A percentile compares a stretch with the other conserved stretches of the same genome.
These are phyloP conservation scores for Rubia peregrina DNA, from an alignment of 305 asterid species.

Conservation along the genomic window DNA sequence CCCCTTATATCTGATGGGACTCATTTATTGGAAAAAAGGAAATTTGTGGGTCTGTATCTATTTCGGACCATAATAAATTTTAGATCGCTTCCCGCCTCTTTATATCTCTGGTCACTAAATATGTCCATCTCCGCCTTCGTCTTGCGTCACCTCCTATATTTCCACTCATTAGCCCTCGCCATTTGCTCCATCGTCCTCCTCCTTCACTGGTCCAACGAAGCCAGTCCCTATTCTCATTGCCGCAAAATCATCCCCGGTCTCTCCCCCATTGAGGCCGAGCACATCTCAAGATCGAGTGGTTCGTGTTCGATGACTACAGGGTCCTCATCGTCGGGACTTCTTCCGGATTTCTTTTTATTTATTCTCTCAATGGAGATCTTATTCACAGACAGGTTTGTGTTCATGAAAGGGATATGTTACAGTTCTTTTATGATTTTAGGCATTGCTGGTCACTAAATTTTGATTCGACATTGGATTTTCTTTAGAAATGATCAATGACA, in stretches of 20 bases:
- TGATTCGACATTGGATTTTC: not conserved
- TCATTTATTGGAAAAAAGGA: too few species aligned
- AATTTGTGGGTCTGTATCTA: too few species aligned
- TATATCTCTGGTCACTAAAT: too few species aligned
- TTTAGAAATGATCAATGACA: not conserved
- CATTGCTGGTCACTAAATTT: not conserved
- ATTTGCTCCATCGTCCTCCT: conserved; percentile 56
- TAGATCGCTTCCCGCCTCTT: too few species aligned
- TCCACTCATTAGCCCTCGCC: conserved; percentile 64
- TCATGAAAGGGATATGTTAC: not conserved
- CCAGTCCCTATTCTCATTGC: conserved; percentile 35
- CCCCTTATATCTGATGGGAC: too few species aligned
- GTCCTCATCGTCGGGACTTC: conserved; percentile 82
- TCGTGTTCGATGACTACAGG: conserved; percentile 58
- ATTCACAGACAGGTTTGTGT: conserved; percentile 69
- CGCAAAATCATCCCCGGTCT: conserved; percentile 68
- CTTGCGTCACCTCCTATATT: too few species aligned
- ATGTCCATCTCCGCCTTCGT: too few species aligned
- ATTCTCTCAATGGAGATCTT: conserved; percentile 58
- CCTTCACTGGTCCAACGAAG: conserved; percentile 49
- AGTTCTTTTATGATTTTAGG: not conserved
- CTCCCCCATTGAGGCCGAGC: conserved; percentile 77
- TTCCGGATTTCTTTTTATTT: conserved; percentile 62
- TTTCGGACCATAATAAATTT: too few species aligned
- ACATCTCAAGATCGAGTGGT: conserved; percentile 73